Evolutionary conservation across 345 rosid genomes (phyloP).

Genomic region (Citrus maxima): DNA sequence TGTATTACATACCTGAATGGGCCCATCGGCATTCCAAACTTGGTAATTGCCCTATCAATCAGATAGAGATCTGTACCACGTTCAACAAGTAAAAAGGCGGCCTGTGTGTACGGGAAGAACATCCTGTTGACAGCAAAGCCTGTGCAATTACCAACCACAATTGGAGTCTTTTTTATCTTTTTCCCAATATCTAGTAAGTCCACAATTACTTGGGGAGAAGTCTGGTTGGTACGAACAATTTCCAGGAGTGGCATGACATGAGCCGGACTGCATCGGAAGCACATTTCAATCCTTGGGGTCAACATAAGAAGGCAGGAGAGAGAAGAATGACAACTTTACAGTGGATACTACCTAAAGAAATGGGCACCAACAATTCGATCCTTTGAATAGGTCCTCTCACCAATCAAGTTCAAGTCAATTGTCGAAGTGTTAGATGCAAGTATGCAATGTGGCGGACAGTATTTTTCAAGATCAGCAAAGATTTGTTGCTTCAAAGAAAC

Average conservation of each 20-base stretch:
- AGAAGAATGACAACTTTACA: slow-evolving; percentile 6
- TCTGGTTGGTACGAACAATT: slow-evolving; percentile 79
- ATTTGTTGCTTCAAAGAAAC: slow-evolving; percentile 92
- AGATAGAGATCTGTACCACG: slow-evolving; percentile 75
- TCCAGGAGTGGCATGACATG: slow-evolving; percentile 97
- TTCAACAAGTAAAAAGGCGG: slow-evolving; percentile 79
- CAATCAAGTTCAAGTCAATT: slow-evolving; percentile 83
- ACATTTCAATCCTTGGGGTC: slow-evolving; percentile 17
- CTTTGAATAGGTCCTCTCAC: slow-evolving; percentile 71
- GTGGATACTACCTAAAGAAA: slow-evolving; percentile 74
- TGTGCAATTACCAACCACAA: slow-evolving; percentile 96
- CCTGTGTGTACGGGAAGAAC: slow-evolving; percentile 94
- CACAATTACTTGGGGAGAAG: slow-evolving; percentile 85
- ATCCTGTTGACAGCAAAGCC: slow-evolving; percentile 98
- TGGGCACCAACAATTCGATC: slow-evolving; percentile 93
- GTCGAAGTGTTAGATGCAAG: slow-evolving; percentile 97
- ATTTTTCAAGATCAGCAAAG: slow-evolving; percentile 86
- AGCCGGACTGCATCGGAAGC: slow-evolving; percentile 68
- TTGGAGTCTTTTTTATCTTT: slow-evolving; percentile 87
- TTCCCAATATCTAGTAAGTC: slow-evolving; percentile 90
- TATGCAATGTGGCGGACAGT: slow-evolving; percentile 85
- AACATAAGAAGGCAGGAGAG: not conserved
- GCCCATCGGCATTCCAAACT: slow-evolving; percentile 99
- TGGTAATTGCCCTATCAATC: slow-evolving; percentile 68
- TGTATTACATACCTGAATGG: slow-evolving; percentile 66